Conservation (phyloP, 208 protist species). For the Willaertia magna region DNA sequence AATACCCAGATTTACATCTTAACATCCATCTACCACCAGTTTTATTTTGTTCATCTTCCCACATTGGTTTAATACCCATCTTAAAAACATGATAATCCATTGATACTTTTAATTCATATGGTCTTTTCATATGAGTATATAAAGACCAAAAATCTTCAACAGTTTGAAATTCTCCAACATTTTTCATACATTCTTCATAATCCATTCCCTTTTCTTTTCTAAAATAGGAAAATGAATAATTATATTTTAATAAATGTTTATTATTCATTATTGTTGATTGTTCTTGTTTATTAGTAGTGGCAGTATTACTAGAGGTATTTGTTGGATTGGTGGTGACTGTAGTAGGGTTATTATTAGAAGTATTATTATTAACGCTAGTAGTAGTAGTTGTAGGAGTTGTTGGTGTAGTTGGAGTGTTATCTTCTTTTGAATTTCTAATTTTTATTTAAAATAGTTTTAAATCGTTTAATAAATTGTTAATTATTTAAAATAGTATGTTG, state of each 20-base stretch:
- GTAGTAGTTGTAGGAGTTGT: background rate
- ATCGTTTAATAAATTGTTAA: no score
- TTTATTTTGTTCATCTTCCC: constrained; percentile 53
- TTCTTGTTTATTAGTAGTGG: background rate
- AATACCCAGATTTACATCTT: constrained; percentile 38
- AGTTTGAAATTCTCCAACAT: background rate
- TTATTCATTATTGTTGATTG: background rate
- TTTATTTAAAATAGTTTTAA: no score
- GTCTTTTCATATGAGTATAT: constrained; percentile 43
- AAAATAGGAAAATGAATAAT: background rate
- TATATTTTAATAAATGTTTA: background rate
- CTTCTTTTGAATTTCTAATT: no score
- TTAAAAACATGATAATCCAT: constrained; percentile 55
- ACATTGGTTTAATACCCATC: constrained; percentile 52
- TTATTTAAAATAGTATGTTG: no score
- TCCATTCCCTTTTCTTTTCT: background rate
- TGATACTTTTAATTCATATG: constrained; percentile 36
- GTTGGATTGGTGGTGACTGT: background rate
- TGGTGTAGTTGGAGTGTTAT: no score
- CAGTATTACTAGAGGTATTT: background rate
- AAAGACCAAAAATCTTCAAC: constrained; percentile 48
- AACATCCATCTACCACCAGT: constrained; percentile 54
- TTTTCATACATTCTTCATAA: constrained; percentile 9
- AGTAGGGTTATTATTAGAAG: no score
- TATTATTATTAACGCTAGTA: background rate